phyloP scores from a whole-genome alignment of 352 stramenopile species.

The Globisporangium megalacanthum region DNA sequence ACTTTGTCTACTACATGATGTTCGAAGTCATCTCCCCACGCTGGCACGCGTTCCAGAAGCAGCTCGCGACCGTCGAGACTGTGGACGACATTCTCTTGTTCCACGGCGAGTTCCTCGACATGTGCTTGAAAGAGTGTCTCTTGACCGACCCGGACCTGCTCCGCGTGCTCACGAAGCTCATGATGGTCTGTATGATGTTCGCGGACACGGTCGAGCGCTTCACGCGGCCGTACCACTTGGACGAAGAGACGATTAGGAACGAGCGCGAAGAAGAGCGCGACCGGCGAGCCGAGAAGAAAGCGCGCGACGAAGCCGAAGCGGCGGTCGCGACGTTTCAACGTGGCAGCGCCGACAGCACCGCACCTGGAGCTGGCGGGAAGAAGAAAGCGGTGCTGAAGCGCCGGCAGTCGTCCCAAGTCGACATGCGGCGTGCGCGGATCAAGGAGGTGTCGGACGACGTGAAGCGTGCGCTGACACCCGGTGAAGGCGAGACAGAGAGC shows the following conservation, averaged over 20 bases:
- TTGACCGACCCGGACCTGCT: conserved; percentile 95
- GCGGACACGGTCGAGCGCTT: conserved; percentile 93
- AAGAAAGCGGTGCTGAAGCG: conserved; percentile 50
- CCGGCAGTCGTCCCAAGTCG: conserved; percentile 65
- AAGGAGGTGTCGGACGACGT: conserved; percentile 79
- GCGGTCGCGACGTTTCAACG: conserved; percentile 61
- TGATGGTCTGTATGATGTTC: conserved; percentile 96
- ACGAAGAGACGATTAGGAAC: conserved; percentile 84
- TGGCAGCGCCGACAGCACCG: conserved; percentile 5
- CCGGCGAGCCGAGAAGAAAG: conserved; percentile 73
- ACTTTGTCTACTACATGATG: conserved; percentile 99
- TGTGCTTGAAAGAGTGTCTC: conserved; percentile 96
- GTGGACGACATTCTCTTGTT: conserved; percentile 94
- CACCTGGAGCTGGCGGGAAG: conserved; percentile 31
- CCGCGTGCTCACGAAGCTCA: conserved; percentile 91
- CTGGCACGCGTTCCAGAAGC: conserved; percentile 88
- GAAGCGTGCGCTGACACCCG: conserved; percentile 60
- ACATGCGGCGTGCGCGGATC: conserved; percentile 74
- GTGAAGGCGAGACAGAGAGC: conserved; percentile 62
- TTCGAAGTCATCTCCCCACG: conserved; percentile 95
- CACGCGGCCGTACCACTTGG: conserved; percentile 70
- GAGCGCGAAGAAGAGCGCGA: conserved; percentile 74
- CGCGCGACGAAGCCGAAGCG: conserved; percentile 67
- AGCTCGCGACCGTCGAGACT: conserved; percentile 71
- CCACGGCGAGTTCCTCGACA: conserved; percentile 95